Conservation (phyloP, 257 asterid species). For the Solanum pinnatisectum region DNA sequence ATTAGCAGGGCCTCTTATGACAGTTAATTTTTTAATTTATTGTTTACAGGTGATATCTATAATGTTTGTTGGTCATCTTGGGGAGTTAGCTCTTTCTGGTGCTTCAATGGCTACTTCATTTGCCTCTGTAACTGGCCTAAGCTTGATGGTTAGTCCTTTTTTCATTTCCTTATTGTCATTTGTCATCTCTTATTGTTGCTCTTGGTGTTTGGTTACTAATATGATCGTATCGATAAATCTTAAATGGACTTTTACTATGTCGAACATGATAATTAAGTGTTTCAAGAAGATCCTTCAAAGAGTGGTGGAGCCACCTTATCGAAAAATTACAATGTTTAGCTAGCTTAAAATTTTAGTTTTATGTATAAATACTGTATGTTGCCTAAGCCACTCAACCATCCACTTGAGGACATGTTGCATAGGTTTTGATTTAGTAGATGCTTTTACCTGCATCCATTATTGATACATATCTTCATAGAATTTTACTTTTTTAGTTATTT, state of each 20-base stretch:
- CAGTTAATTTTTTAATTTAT: background rate
- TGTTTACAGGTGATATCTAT: conserved; percentile 5
- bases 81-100: conserved; percentile 5
- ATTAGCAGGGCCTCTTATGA: conserved; percentile 1
- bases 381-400: background rate
- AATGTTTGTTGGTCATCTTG: conserved; percentile 13
- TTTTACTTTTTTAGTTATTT: no score
- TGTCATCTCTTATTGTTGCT: background rate
- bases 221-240: background rate
- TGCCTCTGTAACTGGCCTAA: background rate
- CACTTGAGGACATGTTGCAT: background rate
- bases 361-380: no score
- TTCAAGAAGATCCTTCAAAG: no score
- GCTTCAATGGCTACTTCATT: conserved; percentile 14
- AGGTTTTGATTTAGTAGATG: background rate
- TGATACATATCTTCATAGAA: background rate
- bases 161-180: background rate
- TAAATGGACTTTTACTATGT: background rate
- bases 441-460: background rate
- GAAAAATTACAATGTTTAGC: no score
- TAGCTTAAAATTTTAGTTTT: no score
- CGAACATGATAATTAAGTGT: no score
- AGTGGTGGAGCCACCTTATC: no score
- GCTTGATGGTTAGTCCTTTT: background rate
- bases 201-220: background rate